Evolutionary conservation across 345 rosid genomes (phyloP), one percentile per base, ranked within the genome.

Genomic region (Firmiana major): DNA sequence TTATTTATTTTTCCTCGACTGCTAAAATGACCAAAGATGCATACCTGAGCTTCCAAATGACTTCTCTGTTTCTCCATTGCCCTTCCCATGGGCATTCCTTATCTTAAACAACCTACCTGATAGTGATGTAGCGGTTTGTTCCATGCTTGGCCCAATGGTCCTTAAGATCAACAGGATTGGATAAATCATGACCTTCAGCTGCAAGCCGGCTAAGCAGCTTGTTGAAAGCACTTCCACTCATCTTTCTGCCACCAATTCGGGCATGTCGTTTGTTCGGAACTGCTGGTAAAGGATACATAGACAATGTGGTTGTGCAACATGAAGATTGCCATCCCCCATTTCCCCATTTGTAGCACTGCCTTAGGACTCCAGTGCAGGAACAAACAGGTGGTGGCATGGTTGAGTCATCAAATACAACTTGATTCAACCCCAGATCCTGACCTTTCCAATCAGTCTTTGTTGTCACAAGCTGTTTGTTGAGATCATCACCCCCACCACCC

Each of bases 261-360:
- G 97, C 97, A 63, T 96, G 98, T 46, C 92, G 85, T 76, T 96
- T 96, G 84, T 96, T 93, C 40, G 98, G 98, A 69, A 91, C 84
- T 0, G 94, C 87, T 0, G 98, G 99, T 28, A 96, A 84, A 0
- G 99, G 99, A 75, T 93, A 81, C 92, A 92, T 83, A 8, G 99
- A 96, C 63, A 96, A 66, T 22, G 91, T 83, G 64, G 97, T 96
- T 7, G 99, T 96, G 95, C 99, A 96, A 74, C 99, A 96, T 2
- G 99, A 88, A 59, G 99, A 96, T 70, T 96, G 98, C 99, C 99
- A 96, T 10, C 99, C 99, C 36, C 99, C 98, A 51, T 85, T 96
- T 5, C 99, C 99, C 99, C 99, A 96, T 84, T 96, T 96, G 83
- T 96, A 96, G 90, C 98, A 96, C 76, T 96, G 99, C 83, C 98